Evolutionary conservation across 2,329 filamentous ascomycete genomes (phyloP), one percentile per base, ranked within the genome.

Genomic region (Ophiostoma quercus): DNA sequence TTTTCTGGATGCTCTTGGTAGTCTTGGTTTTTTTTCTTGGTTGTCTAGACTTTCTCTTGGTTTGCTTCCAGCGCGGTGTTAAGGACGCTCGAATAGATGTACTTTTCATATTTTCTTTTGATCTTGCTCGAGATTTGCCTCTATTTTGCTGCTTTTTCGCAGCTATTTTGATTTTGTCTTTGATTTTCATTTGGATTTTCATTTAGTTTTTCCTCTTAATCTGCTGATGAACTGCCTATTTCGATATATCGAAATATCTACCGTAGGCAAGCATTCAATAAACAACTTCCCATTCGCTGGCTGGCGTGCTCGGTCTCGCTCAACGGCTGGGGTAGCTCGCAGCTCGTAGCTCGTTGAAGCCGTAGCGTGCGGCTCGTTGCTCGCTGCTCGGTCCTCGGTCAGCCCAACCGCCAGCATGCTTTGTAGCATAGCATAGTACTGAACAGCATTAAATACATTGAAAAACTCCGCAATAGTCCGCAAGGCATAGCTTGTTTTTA

Each of bases 371-470:
- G 25, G 51, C 51, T 57, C n/a, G 8, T 25, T 3, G 22, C 9
- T 57, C n/a, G 51, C 8, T 57, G n/a, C 51, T 57, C 51, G 51
- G n/a, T 57, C 51, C 47, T 57, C 51, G 51, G 8, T 57, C 51
- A 57, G 51, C 51, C 51, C 22, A 25, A 25, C 9, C 39, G 9
- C 8, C 39, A 41, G 34, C 39, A 41, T 41, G 12, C 39, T 41
- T 11, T 41, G 39, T 41, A 41, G 5, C 39, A 41, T 3, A 41
- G 12, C 9, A 41, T 41, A 11, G 8, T 12, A 3, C 39, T 12
- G 39, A 41, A 9, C 12, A 41, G 39, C 39, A 47, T 47, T 47
- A 47, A 47, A 8, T 47, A 8, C 43, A n/a, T 8, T 47, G 43
- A n/a, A 2, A n/a, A 47, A 47, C 43, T 47, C 43, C 19, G 43